Conservation (phyloP, 208 protist species). For the Tritrichomonas musculus region DNA sequence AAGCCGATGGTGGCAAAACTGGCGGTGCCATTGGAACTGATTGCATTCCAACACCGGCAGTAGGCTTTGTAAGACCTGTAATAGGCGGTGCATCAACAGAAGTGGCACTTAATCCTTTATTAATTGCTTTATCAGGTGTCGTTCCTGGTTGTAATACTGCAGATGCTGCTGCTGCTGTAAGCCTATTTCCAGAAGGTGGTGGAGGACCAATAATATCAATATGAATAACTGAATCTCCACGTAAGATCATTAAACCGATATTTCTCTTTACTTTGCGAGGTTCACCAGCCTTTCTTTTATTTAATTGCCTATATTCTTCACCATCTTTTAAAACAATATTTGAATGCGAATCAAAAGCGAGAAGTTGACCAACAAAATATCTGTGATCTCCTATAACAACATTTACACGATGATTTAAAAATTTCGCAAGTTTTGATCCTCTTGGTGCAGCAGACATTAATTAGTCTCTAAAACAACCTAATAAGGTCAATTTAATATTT, state of each 20-base stretch:
- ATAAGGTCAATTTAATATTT: too few relatives aligned
- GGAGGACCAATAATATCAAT: slow-evolving; percentile 1
- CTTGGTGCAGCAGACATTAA: neutral
- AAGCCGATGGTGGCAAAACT: neutral
- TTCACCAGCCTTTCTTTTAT: neutral
- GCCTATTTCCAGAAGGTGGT: slow-evolving; percentile 19
- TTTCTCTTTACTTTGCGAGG: neutral
- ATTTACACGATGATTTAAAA: neutral
- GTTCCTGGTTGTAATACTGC: neutral
- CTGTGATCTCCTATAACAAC: neutral
- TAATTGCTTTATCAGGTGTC: neutral
- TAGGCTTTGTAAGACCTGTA: neutral
- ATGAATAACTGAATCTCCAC: slow-evolving; percentile 16
- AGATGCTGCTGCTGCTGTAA: neutral
- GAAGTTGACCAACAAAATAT: slow-evolving; percentile 15
- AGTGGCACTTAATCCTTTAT: neutral
- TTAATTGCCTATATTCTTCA: slow-evolving; percentile 17
- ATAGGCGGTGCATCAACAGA: neutral
- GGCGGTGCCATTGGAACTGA: neutral
- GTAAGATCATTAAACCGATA: neutral
- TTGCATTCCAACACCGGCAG: neutral
- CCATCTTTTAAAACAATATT: slow-evolving; percentile 30
- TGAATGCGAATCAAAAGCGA: slow-evolving; percentile 16
- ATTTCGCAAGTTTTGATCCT: slow-evolving; percentile 23
- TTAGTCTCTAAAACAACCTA: too few relatives aligned